Conservation (phyloP, 306 rosid genomes). For the Prunus kanzakura region DNA sequence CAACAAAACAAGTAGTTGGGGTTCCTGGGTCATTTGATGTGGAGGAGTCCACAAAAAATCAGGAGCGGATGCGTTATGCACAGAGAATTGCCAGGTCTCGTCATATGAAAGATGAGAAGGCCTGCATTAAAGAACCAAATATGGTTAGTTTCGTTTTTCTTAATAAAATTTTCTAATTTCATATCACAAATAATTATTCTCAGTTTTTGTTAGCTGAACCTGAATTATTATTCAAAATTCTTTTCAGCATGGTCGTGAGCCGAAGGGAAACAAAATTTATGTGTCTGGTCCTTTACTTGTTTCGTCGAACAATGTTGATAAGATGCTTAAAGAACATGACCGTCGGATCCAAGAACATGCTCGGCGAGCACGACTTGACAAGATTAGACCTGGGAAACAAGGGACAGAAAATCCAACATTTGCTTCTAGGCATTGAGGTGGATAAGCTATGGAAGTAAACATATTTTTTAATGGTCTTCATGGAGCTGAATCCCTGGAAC, state of each 20-base stretch:
- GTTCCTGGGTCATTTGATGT: constrained; percentile 39
- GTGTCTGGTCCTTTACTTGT: constrained; percentile 71
- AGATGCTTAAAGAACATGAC: constrained; percentile 76
- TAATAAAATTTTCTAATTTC: background rate
- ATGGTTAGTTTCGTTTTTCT: constrained; percentile 44
- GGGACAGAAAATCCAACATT: background rate
- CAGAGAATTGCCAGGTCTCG: constrained; percentile 37
- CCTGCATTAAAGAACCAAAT: constrained; percentile 33
- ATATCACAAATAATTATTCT: background rate
- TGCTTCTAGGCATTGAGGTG: background rate
- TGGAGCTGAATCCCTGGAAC: background rate
- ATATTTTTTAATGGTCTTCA: background rate
- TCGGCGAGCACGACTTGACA: constrained; percentile 50
- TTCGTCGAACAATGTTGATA: constrained; percentile 70
- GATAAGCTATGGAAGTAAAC: background rate
- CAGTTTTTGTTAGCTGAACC: background rate
- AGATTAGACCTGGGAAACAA: constrained; percentile 16
- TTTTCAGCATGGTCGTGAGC: constrained; percentile 51
- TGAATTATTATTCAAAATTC: background rate
- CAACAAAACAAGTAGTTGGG: constrained; percentile 28
- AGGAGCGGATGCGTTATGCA: constrained; percentile 38
- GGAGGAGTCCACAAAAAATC: constrained; percentile 43
- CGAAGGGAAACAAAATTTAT: constrained; percentile 55
- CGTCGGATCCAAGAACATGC: constrained; percentile 71
- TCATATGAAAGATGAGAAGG: constrained; percentile 42